phyloP scores from a whole-genome alignment of 805 yeast species.

The Suhomyces sp. region DNA sequence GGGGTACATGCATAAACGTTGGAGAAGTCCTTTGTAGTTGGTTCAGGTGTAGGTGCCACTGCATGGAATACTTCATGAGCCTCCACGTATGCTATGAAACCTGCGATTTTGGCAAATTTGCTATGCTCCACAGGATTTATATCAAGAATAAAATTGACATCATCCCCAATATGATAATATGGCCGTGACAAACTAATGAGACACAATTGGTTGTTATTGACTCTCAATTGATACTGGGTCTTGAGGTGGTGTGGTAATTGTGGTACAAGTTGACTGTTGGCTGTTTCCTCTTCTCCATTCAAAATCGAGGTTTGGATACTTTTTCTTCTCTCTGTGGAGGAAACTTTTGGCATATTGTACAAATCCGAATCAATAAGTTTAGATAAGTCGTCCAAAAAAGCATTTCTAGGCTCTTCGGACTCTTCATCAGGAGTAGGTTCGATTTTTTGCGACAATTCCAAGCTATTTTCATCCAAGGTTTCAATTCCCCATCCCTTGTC shows the following conservation, averaged over 20 bases:
- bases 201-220: conserved; percentile 34
- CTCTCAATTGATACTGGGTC: conserved; percentile 38
- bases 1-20: conserved; percentile 38
- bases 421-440: too few species aligned
- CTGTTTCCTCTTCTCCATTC: conserved; percentile 12
- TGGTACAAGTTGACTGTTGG: conserved; percentile 12
- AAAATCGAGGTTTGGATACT: too few species aligned
- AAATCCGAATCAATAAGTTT: conserved; percentile 32
- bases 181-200: conserved; percentile 31
- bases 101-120: conserved; percentile 28
- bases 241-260: conserved; percentile 30
- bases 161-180: conserved; percentile 40
- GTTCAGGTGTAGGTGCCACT: too few species aligned
- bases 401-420: conserved; percentile 10
- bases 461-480: too few species aligned
- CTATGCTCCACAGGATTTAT: conserved; percentile 18
- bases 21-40: conserved; percentile 11
- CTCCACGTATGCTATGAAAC: conserved; percentile 35
- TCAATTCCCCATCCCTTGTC: conserved; percentile 36
- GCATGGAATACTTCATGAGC: conserved; percentile 40
- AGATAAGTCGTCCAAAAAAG: conserved; percentile 32
- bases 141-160: conserved; percentile 32
- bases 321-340: conserved; percentile 32
- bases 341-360: conserved; percentile 33
- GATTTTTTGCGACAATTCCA: too few species aligned